Conservation (phyloP, 305 asterid species). For the Fraxinus xanthoxyloides region DNA sequence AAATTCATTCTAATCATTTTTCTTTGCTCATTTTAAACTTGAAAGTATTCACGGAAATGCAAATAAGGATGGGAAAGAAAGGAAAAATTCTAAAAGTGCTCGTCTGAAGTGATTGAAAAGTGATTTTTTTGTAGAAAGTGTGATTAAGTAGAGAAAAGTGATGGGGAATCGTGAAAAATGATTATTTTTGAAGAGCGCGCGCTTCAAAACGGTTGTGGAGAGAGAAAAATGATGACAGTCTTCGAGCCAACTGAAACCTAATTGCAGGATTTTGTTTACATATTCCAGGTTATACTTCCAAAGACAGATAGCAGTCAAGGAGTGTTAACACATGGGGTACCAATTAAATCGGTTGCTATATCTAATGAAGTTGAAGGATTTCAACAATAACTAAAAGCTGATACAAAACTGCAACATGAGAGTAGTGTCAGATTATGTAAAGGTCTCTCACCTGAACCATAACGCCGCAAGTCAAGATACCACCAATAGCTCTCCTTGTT, state of each 20-base stretch:
- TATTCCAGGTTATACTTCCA: neutral
- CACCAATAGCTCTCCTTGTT: slow-evolving; percentile 96
- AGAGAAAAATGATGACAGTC: neutral
- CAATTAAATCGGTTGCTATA: neutral
- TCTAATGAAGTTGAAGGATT: neutral
- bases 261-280: neutral
- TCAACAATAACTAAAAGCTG: neutral
- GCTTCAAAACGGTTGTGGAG: neutral
- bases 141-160: neutral
- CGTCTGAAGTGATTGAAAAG: neutral
- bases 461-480: slow-evolving; percentile 97
- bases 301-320: neutral
- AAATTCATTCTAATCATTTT: neutral
- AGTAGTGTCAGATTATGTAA: neutral
- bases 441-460: slow-evolving; percentile 77
- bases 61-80: neutral
- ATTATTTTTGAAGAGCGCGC: neutral
- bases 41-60: neutral
- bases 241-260: neutral
- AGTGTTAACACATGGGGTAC: neutral
- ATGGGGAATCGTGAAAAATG: neutral
- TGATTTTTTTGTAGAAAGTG: neutral
- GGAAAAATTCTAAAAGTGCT: neutral
- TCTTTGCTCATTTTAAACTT: neutral
- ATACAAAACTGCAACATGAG: neutral